These are phyloP conservation scores for Monosporascus cannonballus DNA, from an alignment of 2,329 filamentous ascomycete genomes.

Conservation along the genomic window DNA sequence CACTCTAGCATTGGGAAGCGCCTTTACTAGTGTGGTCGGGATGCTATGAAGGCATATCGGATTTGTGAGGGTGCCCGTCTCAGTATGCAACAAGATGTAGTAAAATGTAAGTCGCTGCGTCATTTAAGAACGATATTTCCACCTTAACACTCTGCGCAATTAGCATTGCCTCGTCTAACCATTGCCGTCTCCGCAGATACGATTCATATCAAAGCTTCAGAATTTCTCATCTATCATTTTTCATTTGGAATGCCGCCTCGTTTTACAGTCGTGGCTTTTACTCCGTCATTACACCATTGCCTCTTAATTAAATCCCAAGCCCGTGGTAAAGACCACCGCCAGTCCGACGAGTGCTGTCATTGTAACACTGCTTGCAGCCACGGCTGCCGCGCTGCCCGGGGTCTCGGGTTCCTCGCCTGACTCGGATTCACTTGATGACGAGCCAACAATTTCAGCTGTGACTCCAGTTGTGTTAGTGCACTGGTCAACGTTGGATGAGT, in stretches of 20 bases:
- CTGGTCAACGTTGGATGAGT: constrained; percentile 13
- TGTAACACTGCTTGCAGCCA: constrained; percentile 16
- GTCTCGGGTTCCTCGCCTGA: neutral
- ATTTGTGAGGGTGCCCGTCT: too few species aligned
- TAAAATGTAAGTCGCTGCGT: too few species aligned
- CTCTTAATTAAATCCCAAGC: constrained; percentile 27
- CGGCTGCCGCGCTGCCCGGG: constrained; percentile 8
- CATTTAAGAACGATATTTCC: too few species aligned
- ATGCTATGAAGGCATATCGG: too few species aligned
- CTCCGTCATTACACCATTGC: neutral
- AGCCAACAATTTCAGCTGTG: neutral
- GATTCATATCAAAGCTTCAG: neutral
- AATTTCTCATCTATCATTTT: too few species aligned
- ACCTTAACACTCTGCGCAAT: too few species aligned
- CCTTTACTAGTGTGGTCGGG: too few species aligned
- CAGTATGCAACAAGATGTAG: too few species aligned
- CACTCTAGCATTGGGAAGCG: too few species aligned
- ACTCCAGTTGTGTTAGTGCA: constrained; percentile 57
- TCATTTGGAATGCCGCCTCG: too few species aligned
- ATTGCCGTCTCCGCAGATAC: neutral
- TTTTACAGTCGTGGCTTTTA: neutral
- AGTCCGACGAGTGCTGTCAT: constrained; percentile 32
- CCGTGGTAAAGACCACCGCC: constrained; percentile 30
- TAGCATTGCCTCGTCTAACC: too few species aligned
- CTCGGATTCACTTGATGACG: too few species aligned